A percentile compares a stretch with the other conserved stretches of the same genome.
Evolutionary conservation across 208 protist genomes (phyloP).

Genomic region (Wallacemonas sp.): DNA sequence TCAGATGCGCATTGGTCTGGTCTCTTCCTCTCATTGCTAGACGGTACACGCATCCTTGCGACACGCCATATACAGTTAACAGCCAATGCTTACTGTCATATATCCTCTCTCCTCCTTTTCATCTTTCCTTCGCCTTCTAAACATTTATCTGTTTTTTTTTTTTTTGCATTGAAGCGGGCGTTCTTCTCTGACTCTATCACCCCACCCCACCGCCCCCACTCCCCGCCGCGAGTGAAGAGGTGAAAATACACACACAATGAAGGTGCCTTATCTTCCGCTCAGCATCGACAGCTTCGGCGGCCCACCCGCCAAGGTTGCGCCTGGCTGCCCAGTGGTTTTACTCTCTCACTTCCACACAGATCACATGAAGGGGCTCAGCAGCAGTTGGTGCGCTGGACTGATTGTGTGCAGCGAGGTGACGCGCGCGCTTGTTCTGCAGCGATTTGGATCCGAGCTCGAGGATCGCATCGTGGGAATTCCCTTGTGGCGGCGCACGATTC

Average conservation of each 20-base stretch:
- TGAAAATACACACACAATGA: conserved; percentile 24
- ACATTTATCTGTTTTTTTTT: no score
- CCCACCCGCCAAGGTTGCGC: neutral
- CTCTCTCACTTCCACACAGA: conserved; percentile 91
- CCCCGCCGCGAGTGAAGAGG: neutral
- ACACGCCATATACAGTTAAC: no score
- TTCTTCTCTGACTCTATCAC: no score
- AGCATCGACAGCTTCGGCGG: conserved; percentile 57
- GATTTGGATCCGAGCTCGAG: conserved; percentile 36
- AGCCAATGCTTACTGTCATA: no score
- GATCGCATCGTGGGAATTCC: conserved; percentile 31
- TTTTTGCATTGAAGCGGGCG: no score
- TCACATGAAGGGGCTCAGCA: conserved; percentile 79
- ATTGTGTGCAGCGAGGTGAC: conserved; percentile 70
- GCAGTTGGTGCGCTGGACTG: conserved; percentile 44
- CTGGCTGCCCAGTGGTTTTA: conserved; percentile 30
- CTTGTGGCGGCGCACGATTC: conserved; percentile 31
- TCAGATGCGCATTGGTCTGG: no score
- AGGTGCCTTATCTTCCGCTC: conserved; percentile 49
- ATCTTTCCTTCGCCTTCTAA: no score
- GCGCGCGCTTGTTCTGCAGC: conserved; percentile 43
- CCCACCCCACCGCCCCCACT: neutral
- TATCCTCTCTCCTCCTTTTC: no score
- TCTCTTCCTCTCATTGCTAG: no score
- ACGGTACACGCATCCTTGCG: no score